Evolutionary conservation across 495 filamentous ascomycete species (phyloP), one percentile per base, ranked within the genome.

Genomic region (Neurospora intermedia): DNA sequence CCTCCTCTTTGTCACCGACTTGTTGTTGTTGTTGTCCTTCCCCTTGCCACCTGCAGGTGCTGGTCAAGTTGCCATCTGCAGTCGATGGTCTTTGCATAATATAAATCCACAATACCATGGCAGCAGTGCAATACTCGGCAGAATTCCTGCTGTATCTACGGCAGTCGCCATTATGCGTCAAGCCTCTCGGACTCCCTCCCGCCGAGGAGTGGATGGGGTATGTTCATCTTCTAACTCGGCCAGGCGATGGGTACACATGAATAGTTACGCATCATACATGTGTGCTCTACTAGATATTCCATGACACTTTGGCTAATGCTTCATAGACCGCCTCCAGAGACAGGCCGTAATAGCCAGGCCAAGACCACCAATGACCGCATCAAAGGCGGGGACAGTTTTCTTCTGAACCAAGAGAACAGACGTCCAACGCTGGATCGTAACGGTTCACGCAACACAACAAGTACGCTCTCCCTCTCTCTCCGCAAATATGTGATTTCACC

Each of bases 181-280:
- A 95, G 78, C 96, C 96, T 43, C 81, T 89, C 69, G 86, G 85
- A 70, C 87, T 99, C 54, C 96, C 96, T 38, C 91, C 94, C 35
- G 89, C 92, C 73, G 94, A 97, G 84, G 94, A 98, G 86, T 99
- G 96, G 96, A 97, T 98, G 93, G 94, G 95, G 94, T 97, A 88
- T 79, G 90, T 82, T 69, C 72, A 59, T 69, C 20, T 76, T 70
- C 16, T 69, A 62, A 39, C 27, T 46, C 70, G 42, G 18, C 66
- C 35, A 41, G 54, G 27, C 54, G 27, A 66, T 9, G 31, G 54
- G 54, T 15, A 15, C 54, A 66, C 54, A 35, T 35, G 54, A 35
- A 66, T 18, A 6, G 31, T 35, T 66, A 62, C 15, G 23, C 54
- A 62, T 16, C 18, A 35, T 38, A 18, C 6, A 66, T 66, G 27